phyloP scores from a whole-genome alignment of 306 rosid species.

The Quillaja saponaria region DNA sequence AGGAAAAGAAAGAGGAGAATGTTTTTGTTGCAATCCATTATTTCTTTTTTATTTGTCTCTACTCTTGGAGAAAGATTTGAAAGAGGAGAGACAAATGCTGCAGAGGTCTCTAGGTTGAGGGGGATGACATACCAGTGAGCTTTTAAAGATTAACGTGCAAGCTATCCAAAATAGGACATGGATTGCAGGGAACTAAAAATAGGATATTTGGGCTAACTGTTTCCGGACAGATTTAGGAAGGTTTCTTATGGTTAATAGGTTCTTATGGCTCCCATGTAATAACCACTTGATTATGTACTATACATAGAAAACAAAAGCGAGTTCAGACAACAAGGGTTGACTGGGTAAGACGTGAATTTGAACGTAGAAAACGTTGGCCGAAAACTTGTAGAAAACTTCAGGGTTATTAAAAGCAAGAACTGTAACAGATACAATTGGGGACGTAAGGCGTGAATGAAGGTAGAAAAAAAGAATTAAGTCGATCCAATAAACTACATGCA shows the following conservation, averaged over 20 bases:
- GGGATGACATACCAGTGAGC: background rate
- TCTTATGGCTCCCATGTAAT: background rate
- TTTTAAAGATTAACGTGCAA: no score
- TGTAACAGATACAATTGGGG: no score
- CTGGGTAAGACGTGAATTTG: no score
- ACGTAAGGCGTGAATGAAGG: background rate
- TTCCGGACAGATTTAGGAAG: background rate
- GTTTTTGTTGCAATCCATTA: background rate
- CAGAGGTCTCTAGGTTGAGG: background rate
- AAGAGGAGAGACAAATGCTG: background rate
- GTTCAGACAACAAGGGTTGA: no score
- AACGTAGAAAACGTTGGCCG: no score
- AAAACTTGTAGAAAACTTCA: no score
- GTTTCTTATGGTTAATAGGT: slow-evolving; percentile 11
- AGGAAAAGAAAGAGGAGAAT: slow-evolving; percentile 3
- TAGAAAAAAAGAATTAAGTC: slow-evolving; percentile 1
- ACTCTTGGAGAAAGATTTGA: background rate
- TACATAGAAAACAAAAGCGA: no score
- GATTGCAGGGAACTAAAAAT: background rate
- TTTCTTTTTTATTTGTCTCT: background rate
- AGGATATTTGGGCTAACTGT: background rate
- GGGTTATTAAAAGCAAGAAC: no score
- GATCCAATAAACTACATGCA: slow-evolving; percentile 28
- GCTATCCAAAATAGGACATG: background rate
- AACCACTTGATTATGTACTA: no score